Conservation (phyloP, 2,329 filamentous ascomycete species). For the Fusarium napiforme region DNA sequence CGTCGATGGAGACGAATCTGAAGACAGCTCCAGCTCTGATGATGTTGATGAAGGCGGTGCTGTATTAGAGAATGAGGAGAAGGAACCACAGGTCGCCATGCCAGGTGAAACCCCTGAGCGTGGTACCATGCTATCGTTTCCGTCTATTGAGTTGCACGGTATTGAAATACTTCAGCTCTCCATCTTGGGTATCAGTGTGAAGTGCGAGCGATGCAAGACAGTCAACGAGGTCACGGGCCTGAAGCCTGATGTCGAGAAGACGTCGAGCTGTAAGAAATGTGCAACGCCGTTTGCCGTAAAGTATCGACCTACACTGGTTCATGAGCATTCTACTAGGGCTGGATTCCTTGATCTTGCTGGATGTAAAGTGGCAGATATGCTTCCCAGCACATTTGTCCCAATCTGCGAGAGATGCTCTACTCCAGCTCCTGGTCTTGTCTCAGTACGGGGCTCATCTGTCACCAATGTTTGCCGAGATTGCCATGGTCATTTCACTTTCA, state of each 20-base stretch:
- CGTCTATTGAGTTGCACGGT: constrained; percentile 78
- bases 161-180: constrained; percentile 80
- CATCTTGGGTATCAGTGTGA: constrained; percentile 74
- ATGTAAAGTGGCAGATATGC: constrained; percentile 79
- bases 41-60: constrained; percentile 58
- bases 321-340: constrained; percentile 77
- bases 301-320: constrained; percentile 77
- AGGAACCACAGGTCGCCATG: constrained; percentile 31
- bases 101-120: constrained; percentile 60
- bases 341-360: constrained; percentile 83
- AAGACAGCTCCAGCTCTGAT: constrained; percentile 59
- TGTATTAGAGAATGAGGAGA: constrained; percentile 48
- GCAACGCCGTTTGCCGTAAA: constrained; percentile 61
- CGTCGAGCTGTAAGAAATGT: constrained; percentile 69
- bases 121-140: constrained; percentile 83
- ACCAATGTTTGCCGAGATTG: constrained; percentile 83
- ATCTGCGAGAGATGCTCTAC: constrained; percentile 83
- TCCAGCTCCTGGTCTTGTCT: constrained; percentile 72
- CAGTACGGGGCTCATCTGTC: constrained; percentile 77
- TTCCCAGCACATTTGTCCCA: constrained; percentile 82
- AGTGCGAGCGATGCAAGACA: constrained; percentile 83
- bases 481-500: constrained; percentile 82
- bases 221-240: constrained; percentile 75
- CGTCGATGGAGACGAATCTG: constrained; percentile 58
- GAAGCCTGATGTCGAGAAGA: constrained; percentile 64